Base-by-base conservation (phyloP, 192 early-diverging fungal species). In the Linnemannia elongata region DNA sequence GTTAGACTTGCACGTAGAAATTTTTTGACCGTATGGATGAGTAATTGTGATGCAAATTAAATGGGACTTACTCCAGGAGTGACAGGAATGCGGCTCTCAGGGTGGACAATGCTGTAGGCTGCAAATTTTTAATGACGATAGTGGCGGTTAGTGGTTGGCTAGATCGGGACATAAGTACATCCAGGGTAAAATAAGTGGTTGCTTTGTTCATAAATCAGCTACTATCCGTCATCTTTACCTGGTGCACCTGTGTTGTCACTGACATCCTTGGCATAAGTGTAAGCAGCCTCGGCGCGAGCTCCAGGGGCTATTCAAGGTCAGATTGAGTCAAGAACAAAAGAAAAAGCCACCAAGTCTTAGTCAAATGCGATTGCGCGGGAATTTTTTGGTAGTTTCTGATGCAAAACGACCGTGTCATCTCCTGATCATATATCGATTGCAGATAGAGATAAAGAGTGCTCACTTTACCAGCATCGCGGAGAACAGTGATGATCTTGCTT, bases 401-500 rank as follows among this genome's bases (percentile, higher is more conserved):
- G 60, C 60, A 33, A 60, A 60, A 66, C 10, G 30, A 66, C 35
- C 27, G 15, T 66, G 60, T 66, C 60, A 66, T 33, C 27, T 10
- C 10, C 12, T 12, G 30, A 66, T 66, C 33, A 66, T 66, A 30
- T 52, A 52, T 57, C n/a, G 6, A 18, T 22, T 22, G 22, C 30
- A 57, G 10, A 22, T 20, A 18, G 3, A 38, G 73, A 74, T 36
- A 35, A 41, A 47, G 42, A 45, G 44, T 6, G 36, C 13, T 24
- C 22, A 41, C 80, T 63, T 63, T 82, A 83, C 86, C 90, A 38
- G 94, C 91, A 35, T 91, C 88, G 87, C 95, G 94, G 76, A 98
- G 89, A 45, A 95, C 89, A 1, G 94, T 97, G 69, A 99, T 96
- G 76, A 99, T 95, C 84, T 94, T 95, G 78, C 95, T 96, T 82